These are phyloP conservation scores for Cutaneotrichosporon sp. DNA, from an alignment of 1,284 basidiomycete species.

Conservation along the genomic window DNA sequence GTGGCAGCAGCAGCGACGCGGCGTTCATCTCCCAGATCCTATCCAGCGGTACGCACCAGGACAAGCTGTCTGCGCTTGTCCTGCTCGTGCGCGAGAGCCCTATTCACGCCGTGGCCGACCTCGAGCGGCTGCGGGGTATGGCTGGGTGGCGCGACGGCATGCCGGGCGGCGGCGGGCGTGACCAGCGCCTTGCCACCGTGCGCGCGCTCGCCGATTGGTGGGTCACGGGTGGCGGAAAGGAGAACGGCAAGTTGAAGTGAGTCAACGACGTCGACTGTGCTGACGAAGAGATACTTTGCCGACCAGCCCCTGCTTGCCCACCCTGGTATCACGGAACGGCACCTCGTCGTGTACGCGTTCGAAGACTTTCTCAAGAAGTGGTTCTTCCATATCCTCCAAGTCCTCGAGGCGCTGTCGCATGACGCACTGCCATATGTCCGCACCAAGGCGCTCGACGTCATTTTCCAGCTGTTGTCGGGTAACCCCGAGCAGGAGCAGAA, in stretches of 20 bases:
- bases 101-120: conserved; percentile 75
- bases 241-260: conserved; percentile 68
- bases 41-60: conserved; percentile 81
- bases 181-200: conserved; percentile 83
- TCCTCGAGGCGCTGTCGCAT: conserved; percentile 82
- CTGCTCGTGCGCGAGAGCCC: conserved; percentile 87
- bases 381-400: conserved; percentile 87
- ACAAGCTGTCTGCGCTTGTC: conserved; percentile 86
- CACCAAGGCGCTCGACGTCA: conserved; percentile 67
- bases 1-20: conserved; percentile 58
- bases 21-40: conserved; percentile 79
- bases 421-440: conserved; percentile 86
- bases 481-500: conserved; percentile 98
- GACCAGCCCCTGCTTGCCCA: conserved; percentile 74
- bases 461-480: conserved; percentile 73
- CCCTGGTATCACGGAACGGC: conserved; percentile 63
- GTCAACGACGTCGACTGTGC: conserved; percentile 27
- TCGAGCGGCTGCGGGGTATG: conserved; percentile 71
- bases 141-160: conserved; percentile 63
- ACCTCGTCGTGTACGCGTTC: conserved; percentile 80
- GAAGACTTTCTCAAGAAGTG: conserved; percentile 98
- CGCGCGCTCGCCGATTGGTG: conserved; percentile 96
- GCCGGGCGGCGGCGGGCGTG: conserved; percentile 53
- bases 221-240: conserved; percentile 76
- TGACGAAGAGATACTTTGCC: conserved; percentile 67